These are phyloP conservation scores for Alliaria petiolata DNA, from an alignment of 345 rosid species.

Conservation along the genomic window DNA sequence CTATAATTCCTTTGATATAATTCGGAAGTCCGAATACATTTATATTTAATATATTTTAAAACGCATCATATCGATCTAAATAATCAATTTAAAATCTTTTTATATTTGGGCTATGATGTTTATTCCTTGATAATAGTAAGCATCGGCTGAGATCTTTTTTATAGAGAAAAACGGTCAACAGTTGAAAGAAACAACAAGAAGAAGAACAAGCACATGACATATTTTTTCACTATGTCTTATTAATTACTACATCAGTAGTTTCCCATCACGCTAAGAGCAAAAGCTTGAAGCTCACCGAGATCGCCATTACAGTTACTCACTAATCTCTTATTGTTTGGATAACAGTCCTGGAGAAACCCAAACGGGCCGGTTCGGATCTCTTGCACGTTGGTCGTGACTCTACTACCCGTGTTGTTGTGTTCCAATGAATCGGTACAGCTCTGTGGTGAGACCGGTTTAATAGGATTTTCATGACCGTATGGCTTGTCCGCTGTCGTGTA, in stretches of 20 bases:
- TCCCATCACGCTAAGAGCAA: slow-evolving; percentile 69
- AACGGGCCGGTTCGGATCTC: background rate
- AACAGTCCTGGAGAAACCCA: background rate
- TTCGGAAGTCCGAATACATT: no score
- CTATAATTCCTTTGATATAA: no score
- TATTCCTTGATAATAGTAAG: background rate
- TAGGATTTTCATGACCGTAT: no score
- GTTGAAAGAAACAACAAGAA: background rate
- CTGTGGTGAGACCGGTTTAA: slow-evolving; percentile 41
- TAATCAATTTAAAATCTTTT: no score
- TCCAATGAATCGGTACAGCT: slow-evolving; percentile 50
- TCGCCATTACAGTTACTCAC: slow-evolving; percentile 30
- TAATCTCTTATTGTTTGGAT: background rate
- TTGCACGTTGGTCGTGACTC: background rate
- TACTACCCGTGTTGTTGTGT: background rate
- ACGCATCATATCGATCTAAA: no score
- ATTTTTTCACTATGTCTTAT: background rate
- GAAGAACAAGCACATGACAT: background rate
- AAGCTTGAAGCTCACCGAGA: slow-evolving; percentile 67
- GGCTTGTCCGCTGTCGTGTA: no score
- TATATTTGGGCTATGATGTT: no score
- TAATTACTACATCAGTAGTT: slow-evolving; percentile 8
- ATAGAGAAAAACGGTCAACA: background rate
- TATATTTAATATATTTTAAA: no score
- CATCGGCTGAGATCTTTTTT: background rate